Evolutionary conservation across 306 rosid species (phyloP).

Genomic region (Acmispon strigosus): DNA sequence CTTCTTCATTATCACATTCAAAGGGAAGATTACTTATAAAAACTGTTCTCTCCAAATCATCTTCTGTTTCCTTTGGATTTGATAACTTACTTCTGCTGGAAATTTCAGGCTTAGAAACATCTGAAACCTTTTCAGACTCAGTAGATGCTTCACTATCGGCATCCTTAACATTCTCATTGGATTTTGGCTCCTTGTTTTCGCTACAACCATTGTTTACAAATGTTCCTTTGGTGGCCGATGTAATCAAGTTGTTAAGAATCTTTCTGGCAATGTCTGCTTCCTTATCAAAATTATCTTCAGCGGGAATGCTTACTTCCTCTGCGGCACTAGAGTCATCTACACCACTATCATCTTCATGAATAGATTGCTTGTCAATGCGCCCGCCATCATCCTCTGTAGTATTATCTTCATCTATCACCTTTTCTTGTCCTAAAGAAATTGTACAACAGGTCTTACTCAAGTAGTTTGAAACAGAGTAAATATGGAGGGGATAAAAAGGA

Average conservation of each 20-base stretch:
- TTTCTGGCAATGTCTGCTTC: slow-evolving; percentile 83
- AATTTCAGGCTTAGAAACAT: slow-evolving; percentile 34
- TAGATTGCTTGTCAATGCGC: slow-evolving; percentile 18
- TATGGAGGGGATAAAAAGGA: neutral
- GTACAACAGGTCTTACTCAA: neutral
- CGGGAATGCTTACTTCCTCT: slow-evolving; percentile 34
- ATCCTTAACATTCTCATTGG: slow-evolving; percentile 26
- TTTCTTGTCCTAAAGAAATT: slow-evolving; percentile 42
- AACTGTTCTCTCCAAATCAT: slow-evolving; percentile 65
- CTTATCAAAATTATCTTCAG: slow-evolving; percentile 64
- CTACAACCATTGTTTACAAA: slow-evolving; percentile 34
- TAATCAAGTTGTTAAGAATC: slow-evolving; percentile 60
- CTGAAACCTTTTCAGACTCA: slow-evolving; percentile 41
- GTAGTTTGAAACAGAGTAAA: neutral
- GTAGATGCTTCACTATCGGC: slow-evolving; percentile 28
- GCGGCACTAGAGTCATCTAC: slow-evolving; percentile 23
- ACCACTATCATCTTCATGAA: slow-evolving; percentile 36
- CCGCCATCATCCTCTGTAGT: slow-evolving; percentile 38
- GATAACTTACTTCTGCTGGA: slow-evolving; percentile 27
- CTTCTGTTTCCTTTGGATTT: slow-evolving; percentile 44
- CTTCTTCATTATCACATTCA: slow-evolving; percentile 66
- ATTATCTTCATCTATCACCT: slow-evolving; percentile 37
- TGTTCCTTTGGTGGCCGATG: slow-evolving; percentile 43
- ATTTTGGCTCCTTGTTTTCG: slow-evolving; percentile 29
- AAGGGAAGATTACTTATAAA: slow-evolving; percentile 83